Percentiles rank a stretch among this genome's conserved stretches.
phyloP scores from a whole-genome alignment of 2,329 filamentous ascomycete genomes.

The Exophiala viscosa region DNA sequence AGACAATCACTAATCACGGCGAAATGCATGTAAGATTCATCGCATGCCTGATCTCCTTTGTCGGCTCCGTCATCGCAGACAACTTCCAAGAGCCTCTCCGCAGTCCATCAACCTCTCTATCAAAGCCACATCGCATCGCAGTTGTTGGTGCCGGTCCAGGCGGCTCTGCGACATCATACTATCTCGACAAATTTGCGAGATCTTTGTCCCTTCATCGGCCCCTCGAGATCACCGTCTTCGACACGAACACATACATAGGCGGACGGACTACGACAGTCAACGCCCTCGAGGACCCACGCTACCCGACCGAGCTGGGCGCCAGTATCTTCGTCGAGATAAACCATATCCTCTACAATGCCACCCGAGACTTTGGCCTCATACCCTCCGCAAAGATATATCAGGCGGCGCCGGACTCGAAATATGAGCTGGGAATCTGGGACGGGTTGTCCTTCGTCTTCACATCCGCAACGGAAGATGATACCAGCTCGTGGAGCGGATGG shows the following conservation, averaged over 20 bases:
- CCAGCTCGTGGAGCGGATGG: constrained; percentile 51
- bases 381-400: constrained; percentile 48
- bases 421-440: constrained; percentile 76
- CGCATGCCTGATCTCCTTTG: too few species aligned
- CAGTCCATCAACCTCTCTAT: not conserved
- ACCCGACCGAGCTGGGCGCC: constrained; percentile 80
- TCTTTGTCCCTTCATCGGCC: constrained; percentile 51
- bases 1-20: too few species aligned
- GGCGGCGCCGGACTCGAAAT: constrained; percentile 43
- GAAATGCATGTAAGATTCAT: too few species aligned
- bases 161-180: constrained; percentile 81
- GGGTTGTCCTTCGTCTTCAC: constrained; percentile 69
- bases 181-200: constrained; percentile 68
- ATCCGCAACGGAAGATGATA: constrained; percentile 51
- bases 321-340: constrained; percentile 89
- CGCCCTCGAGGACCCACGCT: constrained; percentile 62
- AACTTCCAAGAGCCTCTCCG: constrained; percentile 5
- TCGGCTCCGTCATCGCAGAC: constrained; percentile 3
- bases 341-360: constrained; percentile 72
- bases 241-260: constrained; percentile 72
- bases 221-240: constrained; percentile 82
- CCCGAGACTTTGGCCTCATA: constrained; percentile 65
- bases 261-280: constrained; percentile 84
- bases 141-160: constrained; percentile 73
- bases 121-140: constrained; percentile 21